A percentile compares a stretch with the other conserved stretches of the same genome.
phyloP scores from a whole-genome alignment of 148 eudicot genomes.

The Agrostemma githago region DNA sequence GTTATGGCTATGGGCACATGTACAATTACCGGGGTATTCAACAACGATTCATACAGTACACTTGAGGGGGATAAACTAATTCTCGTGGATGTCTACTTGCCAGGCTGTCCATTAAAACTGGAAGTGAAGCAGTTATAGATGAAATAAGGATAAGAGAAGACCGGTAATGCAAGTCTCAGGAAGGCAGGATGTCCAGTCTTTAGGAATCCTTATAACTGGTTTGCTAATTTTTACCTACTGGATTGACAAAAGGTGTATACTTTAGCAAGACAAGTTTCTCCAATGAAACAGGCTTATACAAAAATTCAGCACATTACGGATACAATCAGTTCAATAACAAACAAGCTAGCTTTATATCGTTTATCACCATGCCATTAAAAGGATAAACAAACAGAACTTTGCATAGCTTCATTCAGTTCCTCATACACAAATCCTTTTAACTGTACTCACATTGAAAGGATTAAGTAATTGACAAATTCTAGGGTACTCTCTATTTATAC shows the following conservation, averaged over 20 bases:
- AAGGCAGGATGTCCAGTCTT: no score
- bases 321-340: neutral
- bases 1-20: no score
- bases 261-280: no score
- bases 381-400: neutral
- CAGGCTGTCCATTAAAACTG: no score
- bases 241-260: no score
- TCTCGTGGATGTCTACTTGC: no score
- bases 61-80: no score
- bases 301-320: neutral
- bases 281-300: neutral
- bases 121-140: neutral
- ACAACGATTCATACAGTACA: no score
- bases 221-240: no score
- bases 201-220: no score
- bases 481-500: conserved; percentile 19
- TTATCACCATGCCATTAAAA: neutral
- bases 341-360: no score
- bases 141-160: neutral
- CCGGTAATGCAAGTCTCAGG: neutral
- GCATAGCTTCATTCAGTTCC: neutral
- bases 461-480: neutral
- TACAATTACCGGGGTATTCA: no score
- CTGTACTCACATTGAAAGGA: neutral
- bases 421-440: neutral